Evolutionary conservation across 208 protist species (phyloP).

Genomic region (Leishmania martiniquensis): DNA sequence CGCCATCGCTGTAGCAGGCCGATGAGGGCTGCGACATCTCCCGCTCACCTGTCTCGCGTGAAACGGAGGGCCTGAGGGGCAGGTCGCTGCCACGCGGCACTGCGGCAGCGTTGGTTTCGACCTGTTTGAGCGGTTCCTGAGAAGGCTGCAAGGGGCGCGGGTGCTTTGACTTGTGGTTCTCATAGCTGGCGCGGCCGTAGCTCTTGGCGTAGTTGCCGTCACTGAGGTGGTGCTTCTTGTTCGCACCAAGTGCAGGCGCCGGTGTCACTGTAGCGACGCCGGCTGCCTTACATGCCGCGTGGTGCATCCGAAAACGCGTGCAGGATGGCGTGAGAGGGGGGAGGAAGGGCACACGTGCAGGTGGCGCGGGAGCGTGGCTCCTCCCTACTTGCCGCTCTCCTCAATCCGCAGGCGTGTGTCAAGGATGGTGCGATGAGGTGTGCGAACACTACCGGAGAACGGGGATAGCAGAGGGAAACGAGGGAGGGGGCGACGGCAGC

Average conservation of each 20-base stretch:
- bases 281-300: background rate
- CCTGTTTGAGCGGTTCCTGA: constrained; percentile 14
- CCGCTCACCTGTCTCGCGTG: background rate
- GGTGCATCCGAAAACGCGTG: constrained; percentile 9
- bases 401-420: background rate
- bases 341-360: background rate
- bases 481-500: background rate
- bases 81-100: background rate
- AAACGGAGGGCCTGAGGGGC: background rate
- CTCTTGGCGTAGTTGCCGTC: constrained; percentile 28
- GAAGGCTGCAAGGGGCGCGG: constrained; percentile 5
- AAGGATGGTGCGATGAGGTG: background rate
- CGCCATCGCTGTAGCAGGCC: background rate
- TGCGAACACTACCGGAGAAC: background rate
- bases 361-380: background rate
- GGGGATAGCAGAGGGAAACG: background rate
- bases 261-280: constrained; percentile 13
- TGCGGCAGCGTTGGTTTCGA: constrained; percentile 13
- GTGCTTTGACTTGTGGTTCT: constrained; percentile 16
- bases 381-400: background rate
- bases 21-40: background rate
- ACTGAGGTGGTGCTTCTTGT: constrained; percentile 14
- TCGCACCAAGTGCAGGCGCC: constrained; percentile 18
- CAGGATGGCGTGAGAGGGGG: background rate
- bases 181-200: constrained; percentile 20